Conservation (phyloP, 306 rosid genomes). For the Prosopis cineraria region DNA sequence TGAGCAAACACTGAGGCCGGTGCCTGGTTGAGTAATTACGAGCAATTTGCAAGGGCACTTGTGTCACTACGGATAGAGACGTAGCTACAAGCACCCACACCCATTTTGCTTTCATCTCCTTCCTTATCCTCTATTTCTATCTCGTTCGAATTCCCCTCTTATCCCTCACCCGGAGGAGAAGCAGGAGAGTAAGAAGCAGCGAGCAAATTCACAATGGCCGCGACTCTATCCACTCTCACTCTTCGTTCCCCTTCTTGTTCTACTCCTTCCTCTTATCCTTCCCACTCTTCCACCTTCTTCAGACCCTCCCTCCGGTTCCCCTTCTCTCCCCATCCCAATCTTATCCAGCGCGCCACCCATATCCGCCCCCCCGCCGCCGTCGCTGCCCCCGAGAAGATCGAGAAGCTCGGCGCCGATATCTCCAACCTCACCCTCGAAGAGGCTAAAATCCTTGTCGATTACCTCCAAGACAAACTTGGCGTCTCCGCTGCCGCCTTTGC, state of each 20-base stretch:
- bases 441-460: slow-evolving; percentile 78
- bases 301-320: slow-evolving; percentile 54
- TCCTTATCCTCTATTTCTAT: slow-evolving; percentile 39
- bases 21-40: no score
- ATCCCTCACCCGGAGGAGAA: neutral
- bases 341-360: slow-evolving; percentile 50
- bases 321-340: slow-evolving; percentile 27
- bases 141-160: neutral
- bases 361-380: slow-evolving; percentile 74
- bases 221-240: slow-evolving; percentile 58
- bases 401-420: slow-evolving; percentile 65
- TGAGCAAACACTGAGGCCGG: no score
- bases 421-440: slow-evolving; percentile 80
- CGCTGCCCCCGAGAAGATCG: slow-evolving; percentile 60
- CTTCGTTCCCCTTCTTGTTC: slow-evolving; percentile 49
- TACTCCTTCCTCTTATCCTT: slow-evolving; percentile 36
- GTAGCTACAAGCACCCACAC: neutral
- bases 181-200: neutral
- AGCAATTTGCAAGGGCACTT: slow-evolving; percentile 11
- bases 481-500: slow-evolving; percentile 89
- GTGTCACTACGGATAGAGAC: neutral
- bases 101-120: neutral
- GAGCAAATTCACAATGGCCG: slow-evolving; percentile 47
- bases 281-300: slow-evolving; percentile 34
- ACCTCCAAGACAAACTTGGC: slow-evolving; percentile 91